These are phyloP conservation scores for Metschnikowia drakensbergensis DNA, from an alignment of 805 yeast genomes.

Conservation along the genomic window DNA sequence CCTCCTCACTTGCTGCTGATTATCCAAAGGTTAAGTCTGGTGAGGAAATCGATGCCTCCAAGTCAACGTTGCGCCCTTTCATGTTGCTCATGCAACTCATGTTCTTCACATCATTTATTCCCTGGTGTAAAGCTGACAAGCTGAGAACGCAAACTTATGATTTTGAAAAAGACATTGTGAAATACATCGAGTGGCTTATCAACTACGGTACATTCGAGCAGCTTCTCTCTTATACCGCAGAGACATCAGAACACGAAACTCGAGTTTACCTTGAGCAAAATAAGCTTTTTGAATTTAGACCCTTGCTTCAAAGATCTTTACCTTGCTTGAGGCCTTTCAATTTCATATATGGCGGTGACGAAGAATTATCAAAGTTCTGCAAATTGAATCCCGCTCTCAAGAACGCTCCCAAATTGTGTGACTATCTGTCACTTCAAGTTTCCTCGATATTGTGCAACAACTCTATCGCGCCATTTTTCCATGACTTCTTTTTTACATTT, in stretches of 20 bases:
- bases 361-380: slow-evolving; percentile 26
- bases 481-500: slow-evolving; percentile 50
- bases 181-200: slow-evolving; percentile 55
- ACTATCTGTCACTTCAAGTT: slow-evolving; percentile 18
- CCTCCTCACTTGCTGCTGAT: slow-evolving; percentile 28
- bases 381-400: slow-evolving; percentile 24
- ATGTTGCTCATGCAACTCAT: slow-evolving; percentile 45
- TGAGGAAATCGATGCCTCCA: slow-evolving; percentile 30
- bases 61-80: slow-evolving; percentile 29
- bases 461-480: slow-evolving; percentile 41
- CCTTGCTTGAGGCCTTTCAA: slow-evolving; percentile 55
- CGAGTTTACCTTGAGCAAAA: slow-evolving; percentile 37
- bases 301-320: slow-evolving; percentile 60
- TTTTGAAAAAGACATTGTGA: slow-evolving; percentile 52
- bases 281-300: slow-evolving; percentile 60
- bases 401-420: slow-evolving; percentile 32
- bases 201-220: slow-evolving; percentile 70
- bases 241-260: slow-evolving; percentile 40
- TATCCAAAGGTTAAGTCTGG: slow-evolving; percentile 18
- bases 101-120: slow-evolving; percentile 55
- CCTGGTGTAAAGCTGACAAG: slow-evolving; percentile 59
- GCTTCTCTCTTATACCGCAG: slow-evolving; percentile 57
- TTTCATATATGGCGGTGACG: slow-evolving; percentile 46
- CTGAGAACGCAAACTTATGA: slow-evolving; percentile 44
- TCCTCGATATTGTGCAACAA: slow-evolving; percentile 24